A percentile compares a stretch with the other conserved stretches of the same genome.
Conservation (phyloP, 768 basidiomycete genomes). For the Paxillus ammoniavirescens region DNA sequence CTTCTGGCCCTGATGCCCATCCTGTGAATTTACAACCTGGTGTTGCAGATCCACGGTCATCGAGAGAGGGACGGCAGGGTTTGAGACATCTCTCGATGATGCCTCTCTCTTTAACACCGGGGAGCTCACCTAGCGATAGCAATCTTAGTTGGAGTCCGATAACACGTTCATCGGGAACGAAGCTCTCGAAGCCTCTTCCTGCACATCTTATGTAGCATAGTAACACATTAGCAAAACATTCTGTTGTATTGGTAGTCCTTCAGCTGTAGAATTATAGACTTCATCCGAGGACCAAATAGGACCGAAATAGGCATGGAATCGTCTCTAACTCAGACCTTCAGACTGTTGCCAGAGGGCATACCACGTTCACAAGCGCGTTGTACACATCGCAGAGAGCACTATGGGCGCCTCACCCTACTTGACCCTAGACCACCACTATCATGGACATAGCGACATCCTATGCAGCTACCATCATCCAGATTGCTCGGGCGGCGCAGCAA, state of each 20-base stretch:
- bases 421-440: no score
- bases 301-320: no score
- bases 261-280: no score
- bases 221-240: not conserved
- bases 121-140: not conserved
- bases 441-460: no score
- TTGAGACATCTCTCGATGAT: slow-evolving; percentile 21
- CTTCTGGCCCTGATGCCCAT: not conserved
- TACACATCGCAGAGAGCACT: no score
- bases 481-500: no score
- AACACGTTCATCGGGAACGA: slow-evolving; percentile 4
- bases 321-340: no score
- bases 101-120: slow-evolving; percentile 5
- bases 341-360: no score
- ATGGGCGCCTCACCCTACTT: no score
- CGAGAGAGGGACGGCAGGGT: not conserved
- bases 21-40: not conserved
- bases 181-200: slow-evolving; percentile 19
- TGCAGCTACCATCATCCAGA: no score
- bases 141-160: slow-evolving; percentile 8
- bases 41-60: not conserved
- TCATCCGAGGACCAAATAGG: no score
- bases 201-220: slow-evolving; percentile 18
- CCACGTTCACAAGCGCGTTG: no score
- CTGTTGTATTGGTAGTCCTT: slow-evolving; percentile 1